A percentile compares a stretch with the other conserved stretches of the same genome.
Conservation (phyloP, 1,139 yeast genomes). For the Protomyces inouyei region DNA sequence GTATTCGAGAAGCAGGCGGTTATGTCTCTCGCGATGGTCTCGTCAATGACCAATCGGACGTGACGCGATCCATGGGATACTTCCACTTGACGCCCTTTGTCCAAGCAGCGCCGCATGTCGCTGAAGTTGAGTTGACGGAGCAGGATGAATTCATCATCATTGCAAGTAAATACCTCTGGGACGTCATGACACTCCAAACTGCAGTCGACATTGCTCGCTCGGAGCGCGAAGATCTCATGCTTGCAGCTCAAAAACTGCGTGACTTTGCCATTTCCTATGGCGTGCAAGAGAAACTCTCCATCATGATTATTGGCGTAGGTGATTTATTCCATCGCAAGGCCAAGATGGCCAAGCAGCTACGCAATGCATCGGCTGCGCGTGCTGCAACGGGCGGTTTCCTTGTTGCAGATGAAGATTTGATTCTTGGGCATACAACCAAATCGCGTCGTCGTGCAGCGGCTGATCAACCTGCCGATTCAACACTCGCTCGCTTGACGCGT, state of each 20-base stretch:
- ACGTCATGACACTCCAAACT: constrained; percentile 69
- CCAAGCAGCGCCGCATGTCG: constrained; percentile 79
- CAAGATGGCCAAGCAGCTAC: constrained; percentile 37
- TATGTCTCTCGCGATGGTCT: constrained; percentile 80
- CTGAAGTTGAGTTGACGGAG: constrained; percentile 55
- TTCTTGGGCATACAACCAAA: constrained; percentile 8
- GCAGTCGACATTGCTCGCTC: constrained; percentile 89
- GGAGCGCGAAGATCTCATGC: constrained; percentile 75
- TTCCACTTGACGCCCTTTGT: constrained; percentile 83
- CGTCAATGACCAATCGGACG: constrained; percentile 73
- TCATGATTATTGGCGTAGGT: constrained; percentile 68
- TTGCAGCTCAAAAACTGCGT: constrained; percentile 87
- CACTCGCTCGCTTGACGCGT: constrained; percentile 27
- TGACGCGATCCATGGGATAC: constrained; percentile 82
- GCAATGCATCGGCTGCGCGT: constrained; percentile 30
- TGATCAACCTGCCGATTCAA: constrained; percentile 28
- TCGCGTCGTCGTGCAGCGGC: constrained; percentile 20
- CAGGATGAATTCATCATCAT: constrained; percentile 82
- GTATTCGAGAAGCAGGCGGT: constrained; percentile 89
- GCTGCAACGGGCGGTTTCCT: constrained; percentile 2
- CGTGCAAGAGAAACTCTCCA: constrained; percentile 74
- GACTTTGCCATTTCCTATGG: constrained; percentile 95
- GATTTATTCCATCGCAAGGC: constrained; percentile 38
- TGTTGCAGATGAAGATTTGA: constrained; percentile 18
- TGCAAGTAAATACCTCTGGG: constrained; percentile 84